Conservation (phyloP, 1,139 yeast species). For the Tardiomyces digboiensis region DNA sequence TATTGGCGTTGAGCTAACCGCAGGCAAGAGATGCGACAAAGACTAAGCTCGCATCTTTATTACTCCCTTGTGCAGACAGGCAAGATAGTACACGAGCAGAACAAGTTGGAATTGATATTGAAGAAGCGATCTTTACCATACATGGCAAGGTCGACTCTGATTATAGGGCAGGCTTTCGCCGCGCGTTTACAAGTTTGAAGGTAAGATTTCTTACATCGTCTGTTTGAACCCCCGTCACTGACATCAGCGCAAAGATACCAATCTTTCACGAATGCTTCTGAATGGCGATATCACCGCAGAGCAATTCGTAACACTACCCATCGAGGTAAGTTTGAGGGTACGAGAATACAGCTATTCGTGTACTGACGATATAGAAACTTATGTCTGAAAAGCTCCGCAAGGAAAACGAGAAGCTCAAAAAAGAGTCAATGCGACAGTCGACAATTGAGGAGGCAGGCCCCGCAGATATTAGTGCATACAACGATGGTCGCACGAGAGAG, state of each 20-base stretch:
- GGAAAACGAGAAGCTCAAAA: slow-evolving; percentile 6
- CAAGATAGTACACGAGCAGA: too few species aligned
- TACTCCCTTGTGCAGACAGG: too few species aligned
- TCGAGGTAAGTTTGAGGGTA: slow-evolving; percentile 7
- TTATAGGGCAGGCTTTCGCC: slow-evolving; percentile 11
- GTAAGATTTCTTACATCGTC: not conserved
- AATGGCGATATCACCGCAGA: slow-evolving; percentile 15
- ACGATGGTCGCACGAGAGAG: slow-evolving; percentile 32
- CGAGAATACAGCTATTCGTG: slow-evolving; percentile 23
- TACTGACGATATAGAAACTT: slow-evolving; percentile 16
- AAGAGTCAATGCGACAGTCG: not conserved
- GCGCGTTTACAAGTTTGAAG: slow-evolving; percentile 15
- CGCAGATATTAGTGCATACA: slow-evolving; percentile 22
- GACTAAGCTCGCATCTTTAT: too few species aligned
- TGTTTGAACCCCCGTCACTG: not conserved
- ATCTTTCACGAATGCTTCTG: slow-evolving; percentile 18
- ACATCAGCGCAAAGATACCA: slow-evolving; percentile 15
- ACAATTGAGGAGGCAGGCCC: slow-evolving; percentile 12
- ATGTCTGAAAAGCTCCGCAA: slow-evolving; percentile 23
- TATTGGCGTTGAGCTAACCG: too few species aligned
- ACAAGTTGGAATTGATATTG: slow-evolving; percentile 9
- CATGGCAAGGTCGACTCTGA: slow-evolving; percentile 6
- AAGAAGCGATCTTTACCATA: slow-evolving; percentile 7
- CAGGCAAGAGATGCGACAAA: too few species aligned
- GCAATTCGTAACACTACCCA: slow-evolving; percentile 15